These are phyloP conservation scores for Kodamaea kaohsiungensis DNA, from an alignment of 805 yeast species.

Conservation along the genomic window DNA sequence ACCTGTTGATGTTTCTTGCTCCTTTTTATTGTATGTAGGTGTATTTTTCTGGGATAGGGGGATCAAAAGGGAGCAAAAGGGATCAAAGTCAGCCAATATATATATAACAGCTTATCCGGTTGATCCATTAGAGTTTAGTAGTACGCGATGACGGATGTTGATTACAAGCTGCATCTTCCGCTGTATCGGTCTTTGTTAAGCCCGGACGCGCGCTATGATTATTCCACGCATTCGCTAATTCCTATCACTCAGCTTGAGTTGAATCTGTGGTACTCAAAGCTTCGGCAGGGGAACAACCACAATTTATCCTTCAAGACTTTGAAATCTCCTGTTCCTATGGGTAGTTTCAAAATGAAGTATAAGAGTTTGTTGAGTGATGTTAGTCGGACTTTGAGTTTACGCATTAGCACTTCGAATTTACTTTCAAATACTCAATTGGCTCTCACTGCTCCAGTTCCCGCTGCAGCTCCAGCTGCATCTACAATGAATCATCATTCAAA, in stretches of 20 bases:
- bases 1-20: background rate
- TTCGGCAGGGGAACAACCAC: constrained; percentile 17
- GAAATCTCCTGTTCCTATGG: constrained; percentile 5
- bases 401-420: constrained; percentile 23
- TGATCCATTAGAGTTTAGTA: background rate
- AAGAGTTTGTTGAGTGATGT: constrained; percentile 51
- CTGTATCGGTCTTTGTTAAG: constrained; percentile 52
- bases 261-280: constrained; percentile 19
- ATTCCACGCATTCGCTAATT: constrained; percentile 45
- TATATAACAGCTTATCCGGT: background rate
- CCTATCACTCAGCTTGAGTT: constrained; percentile 39
- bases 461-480: background rate
- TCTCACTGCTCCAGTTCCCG: background rate
- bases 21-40: background rate
- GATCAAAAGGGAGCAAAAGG: background rate
- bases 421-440: background rate
- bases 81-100: background rate
- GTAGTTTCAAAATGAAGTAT: constrained; percentile 46
- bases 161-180: constrained; percentile 9
- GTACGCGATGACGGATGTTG: constrained; percentile 8
- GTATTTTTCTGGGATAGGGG: background rate
- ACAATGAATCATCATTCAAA: background rate
- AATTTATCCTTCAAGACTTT: constrained; percentile 13
- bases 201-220: constrained; percentile 53
- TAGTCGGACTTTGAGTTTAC: constrained; percentile 40